Evolutionary conservation across 2,329 filamentous ascomycete species (phyloP), one percentile per base, ranked within the genome.

Genomic region (Tympanopsis confertula): DNA sequence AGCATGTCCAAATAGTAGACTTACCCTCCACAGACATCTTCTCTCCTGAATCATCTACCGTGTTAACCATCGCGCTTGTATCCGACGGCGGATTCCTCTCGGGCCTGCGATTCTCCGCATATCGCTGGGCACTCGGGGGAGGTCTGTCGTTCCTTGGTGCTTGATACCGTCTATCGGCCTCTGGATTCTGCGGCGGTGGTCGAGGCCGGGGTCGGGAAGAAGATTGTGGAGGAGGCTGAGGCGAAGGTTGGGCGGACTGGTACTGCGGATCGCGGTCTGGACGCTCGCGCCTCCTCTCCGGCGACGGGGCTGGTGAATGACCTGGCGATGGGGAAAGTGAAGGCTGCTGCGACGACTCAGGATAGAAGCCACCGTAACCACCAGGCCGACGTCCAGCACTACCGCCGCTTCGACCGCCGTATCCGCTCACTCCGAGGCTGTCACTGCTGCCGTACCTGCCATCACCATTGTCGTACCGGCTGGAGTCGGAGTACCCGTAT

Each of bases 301-400:
- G 55, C 3, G 50, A 33, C 12, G 7, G 50, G 37, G 35, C 28
- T 13, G 14, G 32, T 4, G 38, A 22, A 14, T 28, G 30, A 33
- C 18, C 33, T n/a, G 15, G 13, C 20, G 50, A 42, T 4, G 52
- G 50, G 37, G 35, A 32, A 19, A 13, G 32, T 4, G 38, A 22
- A 14, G 35, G 30, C 38, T 35, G 17, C 14, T 22, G 13, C 20
- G 50, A 42, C 5, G 52, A 35, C 28, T 58, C 57, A 15, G 50
- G 41, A 20, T 57, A 56, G 35, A 65, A 63, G 19, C 61, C 61
- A 24, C 62, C 61, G 40, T 65, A 65, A 18, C 61, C 62, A 32
- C 61, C 61, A 2, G 58, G 50, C 17, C 62, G 57, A 35, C 51
- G 55, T 15, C 57, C 58, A 35, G 57, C 50, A 41, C 45, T 44